Evolutionary conservation across 257 asterid species (phyloP).

Genomic region (Forsythia suspensa): DNA sequence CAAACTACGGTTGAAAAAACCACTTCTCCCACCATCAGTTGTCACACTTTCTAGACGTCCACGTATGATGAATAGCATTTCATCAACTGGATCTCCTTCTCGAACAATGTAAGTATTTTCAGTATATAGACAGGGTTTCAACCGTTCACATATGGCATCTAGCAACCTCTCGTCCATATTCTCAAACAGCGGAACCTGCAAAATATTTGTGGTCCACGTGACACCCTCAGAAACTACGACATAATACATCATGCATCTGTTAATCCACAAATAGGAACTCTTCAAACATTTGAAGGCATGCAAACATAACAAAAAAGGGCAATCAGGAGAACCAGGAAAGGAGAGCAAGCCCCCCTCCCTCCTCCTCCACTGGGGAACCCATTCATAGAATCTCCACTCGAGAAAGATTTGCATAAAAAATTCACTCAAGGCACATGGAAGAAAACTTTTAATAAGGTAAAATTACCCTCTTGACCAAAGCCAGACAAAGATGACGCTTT

Average conservation of each 20-base stretch:
- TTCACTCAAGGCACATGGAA: background rate
- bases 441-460: background rate
- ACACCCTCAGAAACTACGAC: background rate
- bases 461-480: conserved; percentile 89
- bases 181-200: conserved; percentile 92
- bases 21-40: conserved; percentile 98
- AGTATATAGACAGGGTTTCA: conserved; percentile 82
- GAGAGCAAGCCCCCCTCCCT: background rate
- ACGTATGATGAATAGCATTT: conserved; percentile 95
- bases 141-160: conserved; percentile 95
- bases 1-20: conserved; percentile 86
- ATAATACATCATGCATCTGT: background rate
- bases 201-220: conserved; percentile 6
- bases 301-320: no score
- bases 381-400: background rate
- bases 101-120: conserved; percentile 85
- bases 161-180: conserved; percentile 95
- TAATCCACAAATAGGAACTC: background rate
- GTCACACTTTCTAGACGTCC: conserved; percentile 97
- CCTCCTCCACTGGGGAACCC: background rate
- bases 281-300: background rate
- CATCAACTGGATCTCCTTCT: conserved; percentile 99
- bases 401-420: background rate
- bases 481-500: conserved; percentile 97
- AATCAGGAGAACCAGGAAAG: background rate